Conservation (phyloP, 306 rosid genomes). For the Amphicarpaea edgeworthii region DNA sequence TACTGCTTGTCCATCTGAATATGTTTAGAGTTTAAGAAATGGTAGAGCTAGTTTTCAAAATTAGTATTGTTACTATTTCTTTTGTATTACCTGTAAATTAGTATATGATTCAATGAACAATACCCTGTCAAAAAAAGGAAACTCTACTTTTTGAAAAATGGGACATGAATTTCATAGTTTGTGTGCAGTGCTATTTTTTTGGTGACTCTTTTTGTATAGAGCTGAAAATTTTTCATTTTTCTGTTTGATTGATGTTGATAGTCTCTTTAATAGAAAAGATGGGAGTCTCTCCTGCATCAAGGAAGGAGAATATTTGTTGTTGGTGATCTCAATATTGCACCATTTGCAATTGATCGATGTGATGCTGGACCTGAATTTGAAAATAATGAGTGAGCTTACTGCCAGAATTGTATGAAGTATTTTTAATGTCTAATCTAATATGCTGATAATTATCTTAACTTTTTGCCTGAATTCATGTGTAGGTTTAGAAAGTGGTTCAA, state of each 20-base stretch:
- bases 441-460: constrained; percentile 22
- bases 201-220: constrained; percentile 32
- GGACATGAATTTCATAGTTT: constrained; percentile 21
- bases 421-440: not conserved
- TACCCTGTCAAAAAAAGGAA: not conserved
- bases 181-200: constrained; percentile 5
- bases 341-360: constrained; percentile 80
- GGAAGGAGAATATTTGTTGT: constrained; percentile 83
- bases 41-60: not conserved
- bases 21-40: constrained; percentile 33
- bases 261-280: constrained; percentile 77
- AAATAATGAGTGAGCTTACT: constrained; percentile 69
- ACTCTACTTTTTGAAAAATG: not conserved
- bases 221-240: constrained; percentile 11
- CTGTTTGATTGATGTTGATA: constrained; percentile 50
- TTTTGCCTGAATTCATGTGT: constrained; percentile 41
- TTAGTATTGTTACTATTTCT: not conserved
- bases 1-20: not conserved
- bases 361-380: constrained; percentile 96
- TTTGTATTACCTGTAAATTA: constrained; percentile 17
- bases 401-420: constrained; percentile 41
- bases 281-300: constrained; percentile 74
- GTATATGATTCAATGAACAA: constrained; percentile 24
- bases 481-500: constrained; percentile 95
- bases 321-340: constrained; percentile 99